Base-by-base conservation (phyloP, 2,329 filamentous ascomycete genomes). In the Ophiostoma piceae region DNA sequence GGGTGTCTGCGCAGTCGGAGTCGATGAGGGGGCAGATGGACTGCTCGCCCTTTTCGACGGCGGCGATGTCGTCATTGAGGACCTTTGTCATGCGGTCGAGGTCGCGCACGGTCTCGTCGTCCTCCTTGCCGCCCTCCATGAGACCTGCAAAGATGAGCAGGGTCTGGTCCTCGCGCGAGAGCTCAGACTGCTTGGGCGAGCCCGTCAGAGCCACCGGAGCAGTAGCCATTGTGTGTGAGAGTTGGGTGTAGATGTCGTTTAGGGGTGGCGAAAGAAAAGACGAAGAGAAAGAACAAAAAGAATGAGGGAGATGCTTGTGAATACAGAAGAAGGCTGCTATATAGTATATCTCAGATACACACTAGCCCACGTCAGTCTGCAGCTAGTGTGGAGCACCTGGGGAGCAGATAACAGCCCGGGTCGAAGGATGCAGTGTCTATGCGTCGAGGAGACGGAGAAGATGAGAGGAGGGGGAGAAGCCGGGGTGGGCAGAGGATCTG, bases 121-220 rank as follows among this genome's bases (percentile, higher is more conserved):
- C 92, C 75, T 97, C 92, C 75, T 94, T 88, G 68, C 92, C 93
- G 64, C 92, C 92, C 77, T 96, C 92, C 89, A 97, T 96, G 74
- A 97, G 83, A 76, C 91, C 90, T 32, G 94, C 94, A 74, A 97
- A 87, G 74, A 94, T 88, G 70, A 96, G 86, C 76, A 90, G 86
- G 70, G 90, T 90, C 76, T 90, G 83, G 76, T 92, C 89, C 74
- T 85, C 80, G 80, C 86, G 67, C 72, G 71, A 71, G 3, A 69
- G 65, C 62, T 68, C 67, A 6, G 70, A 41, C 29, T 32, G 41
- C 64, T 11, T 26, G 39, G 57, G 43, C 29, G 41, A 6, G 47
- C 29, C 32, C 26, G 37, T 29, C 12, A 9, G 32, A 26, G 67
- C n/a, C 12, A 29, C 41, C 65, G 66, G 12, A 32, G 26, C 57